Percentiles rank a stretch among this genome's conserved stretches.
Evolutionary conservation across 768 basidiomycete species (phyloP).

Genomic region (Termitomyces sp.): DNA sequence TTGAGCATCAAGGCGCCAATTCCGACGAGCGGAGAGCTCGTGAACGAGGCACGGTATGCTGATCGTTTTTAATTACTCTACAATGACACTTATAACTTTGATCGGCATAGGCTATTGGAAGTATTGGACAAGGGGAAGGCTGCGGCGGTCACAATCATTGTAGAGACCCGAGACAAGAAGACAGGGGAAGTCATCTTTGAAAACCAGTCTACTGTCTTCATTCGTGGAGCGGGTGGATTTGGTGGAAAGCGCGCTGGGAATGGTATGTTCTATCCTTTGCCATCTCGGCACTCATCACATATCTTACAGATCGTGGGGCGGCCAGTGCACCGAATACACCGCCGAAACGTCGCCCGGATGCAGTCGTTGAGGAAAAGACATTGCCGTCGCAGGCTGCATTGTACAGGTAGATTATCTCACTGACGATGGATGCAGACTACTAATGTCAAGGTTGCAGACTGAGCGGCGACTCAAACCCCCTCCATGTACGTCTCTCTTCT

Average conservation of each 20-base stretch:
- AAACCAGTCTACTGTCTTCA: conserved; percentile 87
- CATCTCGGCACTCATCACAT: background rate
- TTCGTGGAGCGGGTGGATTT: conserved; percentile 94
- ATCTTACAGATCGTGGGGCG: conserved; percentile 71
- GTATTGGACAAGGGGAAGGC: conserved; percentile 92
- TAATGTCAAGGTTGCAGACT: conserved; percentile 37
- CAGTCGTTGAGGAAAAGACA: conserved; percentile 86
- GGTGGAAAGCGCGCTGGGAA: conserved; percentile 83
- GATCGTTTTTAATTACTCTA: background rate
- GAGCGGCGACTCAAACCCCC: conserved; percentile 88
- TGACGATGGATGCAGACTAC: background rate
- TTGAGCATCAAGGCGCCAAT: conserved; percentile 81
- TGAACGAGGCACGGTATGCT: conserved; percentile 64
- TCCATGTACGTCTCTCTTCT: conserved; percentile 55
- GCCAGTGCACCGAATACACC: conserved; percentile 78
- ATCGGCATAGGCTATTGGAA: conserved; percentile 53
- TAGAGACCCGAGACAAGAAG: conserved; percentile 74
- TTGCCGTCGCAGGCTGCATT: conserved; percentile 76
- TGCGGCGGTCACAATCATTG: conserved; percentile 75
- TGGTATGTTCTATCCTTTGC: conserved; percentile 35
- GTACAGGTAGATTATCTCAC: conserved; percentile 58
- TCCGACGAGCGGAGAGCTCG: conserved; percentile 76
- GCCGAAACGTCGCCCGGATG: conserved; percentile 83
- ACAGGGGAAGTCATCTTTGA: conserved; percentile 83
- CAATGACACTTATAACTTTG: background rate